These are phyloP conservation scores for Boletellus ananas DNA, from an alignment of 768 basidiomycete genomes.

Conservation along the genomic window DNA sequence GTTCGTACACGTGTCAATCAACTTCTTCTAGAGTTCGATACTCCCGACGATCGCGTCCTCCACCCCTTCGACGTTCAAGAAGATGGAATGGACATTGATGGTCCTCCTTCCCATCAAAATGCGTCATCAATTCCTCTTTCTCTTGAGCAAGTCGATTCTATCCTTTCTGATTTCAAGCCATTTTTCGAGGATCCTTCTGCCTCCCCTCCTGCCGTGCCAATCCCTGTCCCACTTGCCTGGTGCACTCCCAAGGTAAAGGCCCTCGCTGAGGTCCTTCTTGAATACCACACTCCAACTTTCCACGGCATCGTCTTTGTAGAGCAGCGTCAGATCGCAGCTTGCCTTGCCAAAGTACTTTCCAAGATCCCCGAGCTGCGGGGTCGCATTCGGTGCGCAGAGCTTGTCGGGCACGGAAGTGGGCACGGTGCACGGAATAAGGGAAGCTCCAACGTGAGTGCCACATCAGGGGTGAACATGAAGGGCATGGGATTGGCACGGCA, in stretches of 20 bases:
- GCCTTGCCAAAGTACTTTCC: slow-evolving; percentile 61
- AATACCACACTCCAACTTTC: slow-evolving; percentile 52
- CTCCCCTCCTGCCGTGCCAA: slow-evolving; percentile 32
- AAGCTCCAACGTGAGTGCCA: slow-evolving; percentile 10
- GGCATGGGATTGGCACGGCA: slow-evolving; percentile 53
- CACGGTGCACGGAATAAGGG: slow-evolving; percentile 24
- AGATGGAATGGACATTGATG: slow-evolving; percentile 30
- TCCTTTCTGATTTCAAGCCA: slow-evolving; percentile 43
- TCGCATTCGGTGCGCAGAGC: slow-evolving; percentile 55
- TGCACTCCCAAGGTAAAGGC: slow-evolving; percentile 68
- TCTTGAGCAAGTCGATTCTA: slow-evolving; percentile 44
- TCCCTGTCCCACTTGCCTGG: slow-evolving; percentile 53
- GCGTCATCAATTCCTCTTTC: slow-evolving; percentile 35
- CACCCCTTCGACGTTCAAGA: slow-evolving; percentile 16
- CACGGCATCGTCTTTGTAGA: slow-evolving; percentile 87
- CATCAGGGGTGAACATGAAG: slow-evolving; percentile 36
- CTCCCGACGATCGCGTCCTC: slow-evolving; percentile 15
- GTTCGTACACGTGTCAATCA: slow-evolving; percentile 47
- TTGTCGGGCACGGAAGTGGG: slow-evolving; percentile 66
- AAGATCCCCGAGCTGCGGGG: slow-evolving; percentile 54
- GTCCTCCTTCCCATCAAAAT: slow-evolving; percentile 11
- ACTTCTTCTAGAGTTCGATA: slow-evolving; percentile 31
- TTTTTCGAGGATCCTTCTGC: slow-evolving; percentile 35
- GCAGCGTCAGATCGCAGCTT: slow-evolving; percentile 74
- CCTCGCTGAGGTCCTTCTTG: slow-evolving; percentile 58